These are phyloP conservation scores for Cercospora sesami DNA, from an alignment of 2,329 filamentous ascomycete genomes.

Conservation along the genomic window DNA sequence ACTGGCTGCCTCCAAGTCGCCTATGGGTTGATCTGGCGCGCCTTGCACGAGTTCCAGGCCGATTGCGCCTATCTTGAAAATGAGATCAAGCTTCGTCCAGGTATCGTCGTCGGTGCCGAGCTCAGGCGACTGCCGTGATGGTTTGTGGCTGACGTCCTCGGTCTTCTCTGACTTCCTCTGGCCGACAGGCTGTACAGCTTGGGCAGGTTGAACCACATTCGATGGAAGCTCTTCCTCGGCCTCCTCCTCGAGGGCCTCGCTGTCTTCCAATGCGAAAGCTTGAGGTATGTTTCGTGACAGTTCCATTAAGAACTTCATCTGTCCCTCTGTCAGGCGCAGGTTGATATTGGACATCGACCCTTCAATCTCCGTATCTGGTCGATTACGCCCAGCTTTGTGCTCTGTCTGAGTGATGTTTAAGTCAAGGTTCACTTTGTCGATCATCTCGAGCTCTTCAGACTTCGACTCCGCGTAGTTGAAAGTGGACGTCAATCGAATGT, in stretches of 20 bases:
- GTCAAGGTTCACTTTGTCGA: conserved; percentile 91
- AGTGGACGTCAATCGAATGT: conserved; percentile 85
- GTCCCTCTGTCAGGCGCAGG: conserved; percentile 81
- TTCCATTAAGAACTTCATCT: conserved; percentile 85
- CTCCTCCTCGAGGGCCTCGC: conserved; percentile 68
- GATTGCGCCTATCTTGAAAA: conserved; percentile 85
- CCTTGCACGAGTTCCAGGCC: conserved; percentile 84
- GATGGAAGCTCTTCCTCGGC: conserved; percentile 70
- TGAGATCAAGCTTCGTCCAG: conserved; percentile 91
- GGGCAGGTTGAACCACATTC: conserved; percentile 53
- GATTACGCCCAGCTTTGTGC: conserved; percentile 71
- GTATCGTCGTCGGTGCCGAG: conserved; percentile 66
- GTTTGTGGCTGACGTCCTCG: conserved; percentile 30
- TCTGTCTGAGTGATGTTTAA: conserved; percentile 92
- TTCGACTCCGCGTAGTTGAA: conserved; percentile 74
- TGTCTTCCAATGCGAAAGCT: conserved; percentile 75
- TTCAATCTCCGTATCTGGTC: conserved; percentile 88
- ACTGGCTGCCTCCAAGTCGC: conserved; percentile 73
- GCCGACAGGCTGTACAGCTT: conserved; percentile 52
- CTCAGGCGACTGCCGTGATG: conserved; percentile 57
- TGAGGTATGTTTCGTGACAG: conserved; percentile 84
- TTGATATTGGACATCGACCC: conserved; percentile 93
- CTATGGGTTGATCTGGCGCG: conserved; percentile 73
- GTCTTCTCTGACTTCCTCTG: conserved; percentile 31
- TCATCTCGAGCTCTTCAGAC: conserved; percentile 88